Percentiles rank a stretch among this genome's conserved stretches.
Evolutionary conservation across 768 basidiomycete genomes (phyloP).

Genomic region (Infundibulicybe gibba): DNA sequence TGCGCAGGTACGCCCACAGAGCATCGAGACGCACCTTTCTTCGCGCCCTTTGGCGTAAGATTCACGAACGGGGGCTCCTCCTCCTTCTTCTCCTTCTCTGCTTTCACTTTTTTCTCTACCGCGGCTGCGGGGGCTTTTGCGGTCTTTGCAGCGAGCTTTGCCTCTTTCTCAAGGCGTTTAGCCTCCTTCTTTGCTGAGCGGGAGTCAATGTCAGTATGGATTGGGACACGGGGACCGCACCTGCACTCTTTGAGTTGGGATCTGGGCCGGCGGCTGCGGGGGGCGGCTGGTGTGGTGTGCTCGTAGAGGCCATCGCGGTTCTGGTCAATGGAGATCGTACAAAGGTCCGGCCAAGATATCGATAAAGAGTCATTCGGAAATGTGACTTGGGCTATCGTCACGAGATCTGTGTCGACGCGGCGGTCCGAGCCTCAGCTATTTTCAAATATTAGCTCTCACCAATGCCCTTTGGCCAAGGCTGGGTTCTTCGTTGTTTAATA

Average conservation of each 20-base stretch:
- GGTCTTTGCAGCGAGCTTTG: slow-evolving; percentile 70
- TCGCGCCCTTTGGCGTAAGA: slow-evolving; percentile 84
- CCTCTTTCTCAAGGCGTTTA: slow-evolving; percentile 75
- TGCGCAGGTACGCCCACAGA: slow-evolving; percentile 1
- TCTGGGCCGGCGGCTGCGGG: slow-evolving; percentile 22
- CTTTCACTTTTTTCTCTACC: slow-evolving; percentile 70
- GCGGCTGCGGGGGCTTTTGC: slow-evolving; percentile 40
- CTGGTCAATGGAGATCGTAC: neutral
- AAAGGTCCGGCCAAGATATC: slow-evolving; percentile 3
- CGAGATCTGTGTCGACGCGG: too few species aligned
- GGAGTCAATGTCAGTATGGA: neutral
- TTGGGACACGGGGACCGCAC: slow-evolving; percentile 14
- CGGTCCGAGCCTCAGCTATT: too few species aligned
- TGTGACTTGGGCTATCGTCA: too few species aligned
- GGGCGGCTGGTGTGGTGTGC: neutral
- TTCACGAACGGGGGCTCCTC: slow-evolving; percentile 81
- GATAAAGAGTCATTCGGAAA: too few species aligned
- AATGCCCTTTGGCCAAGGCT: too few species aligned
- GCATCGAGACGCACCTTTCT: slow-evolving; percentile 69
- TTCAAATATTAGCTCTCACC: too few species aligned
- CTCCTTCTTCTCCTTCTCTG: slow-evolving; percentile 68
- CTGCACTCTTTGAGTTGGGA: slow-evolving; percentile 40
- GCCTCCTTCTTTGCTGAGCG: slow-evolving; percentile 78
- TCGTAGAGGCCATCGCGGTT: slow-evolving; percentile 3
- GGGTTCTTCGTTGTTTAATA: too few species aligned